These are phyloP conservation scores for Geranium rotundifolium DNA, from an alignment of 345 rosid species.

Conservation along the genomic window DNA sequence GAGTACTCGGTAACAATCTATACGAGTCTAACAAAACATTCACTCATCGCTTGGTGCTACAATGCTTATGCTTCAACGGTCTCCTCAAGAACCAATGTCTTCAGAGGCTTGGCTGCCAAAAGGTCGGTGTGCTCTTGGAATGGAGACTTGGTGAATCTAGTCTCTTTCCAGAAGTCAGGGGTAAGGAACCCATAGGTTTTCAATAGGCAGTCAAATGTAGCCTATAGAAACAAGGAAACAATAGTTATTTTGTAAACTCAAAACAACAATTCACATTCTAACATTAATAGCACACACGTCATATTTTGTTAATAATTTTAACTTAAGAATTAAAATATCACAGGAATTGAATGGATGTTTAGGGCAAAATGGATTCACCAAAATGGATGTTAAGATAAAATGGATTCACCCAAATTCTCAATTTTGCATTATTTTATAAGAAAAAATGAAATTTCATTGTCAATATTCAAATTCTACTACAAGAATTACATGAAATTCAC, in stretches of 20 bases:
- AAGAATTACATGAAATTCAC: too few species aligned
- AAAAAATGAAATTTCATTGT: too few species aligned
- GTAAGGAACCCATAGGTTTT: constrained; percentile 54
- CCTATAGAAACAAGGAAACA: constrained; percentile 17
- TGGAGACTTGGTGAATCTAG: constrained; percentile 36
- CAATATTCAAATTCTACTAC: too few species aligned
- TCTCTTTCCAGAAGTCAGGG: constrained; percentile 51
- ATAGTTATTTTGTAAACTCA: not conserved
- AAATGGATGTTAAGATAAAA: too few species aligned
- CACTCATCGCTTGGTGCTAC: too few species aligned
- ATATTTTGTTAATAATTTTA: too few species aligned
- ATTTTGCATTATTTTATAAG: too few species aligned
- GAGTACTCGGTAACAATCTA: not conserved
- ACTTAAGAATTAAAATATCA: too few species aligned
- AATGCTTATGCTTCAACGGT: constrained; percentile 20
- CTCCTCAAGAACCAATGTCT: constrained; percentile 17
- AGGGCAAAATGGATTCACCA: too few species aligned
- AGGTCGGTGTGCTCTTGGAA: constrained; percentile 46
- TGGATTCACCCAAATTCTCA: too few species aligned
- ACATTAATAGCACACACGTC: too few species aligned
- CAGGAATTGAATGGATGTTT: too few species aligned
- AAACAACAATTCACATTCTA: not conserved
- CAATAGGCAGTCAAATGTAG: constrained; percentile 43
- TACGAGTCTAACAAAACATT: not conserved
- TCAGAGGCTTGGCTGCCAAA: constrained; percentile 24